phyloP scores from a whole-genome alignment of 2,329 filamentous ascomycete genomes.

The Microsporum audouinii region DNA sequence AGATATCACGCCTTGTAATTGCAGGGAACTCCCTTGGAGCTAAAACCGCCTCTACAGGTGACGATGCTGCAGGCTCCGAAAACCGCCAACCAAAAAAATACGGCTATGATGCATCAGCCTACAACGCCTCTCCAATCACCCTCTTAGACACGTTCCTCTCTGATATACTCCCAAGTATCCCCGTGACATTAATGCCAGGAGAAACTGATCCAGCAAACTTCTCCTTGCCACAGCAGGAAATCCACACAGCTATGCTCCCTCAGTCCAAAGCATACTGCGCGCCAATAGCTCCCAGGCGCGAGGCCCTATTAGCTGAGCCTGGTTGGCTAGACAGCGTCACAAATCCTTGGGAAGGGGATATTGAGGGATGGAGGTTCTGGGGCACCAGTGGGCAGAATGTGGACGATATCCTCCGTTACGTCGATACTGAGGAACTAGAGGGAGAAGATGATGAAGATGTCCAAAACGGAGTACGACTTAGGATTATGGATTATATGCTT shows the following conservation, averaged over 20 bases:
- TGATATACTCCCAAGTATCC: conserved; percentile 70
- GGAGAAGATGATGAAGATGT: conserved; percentile 22
- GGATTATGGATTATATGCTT: conserved; percentile 90
- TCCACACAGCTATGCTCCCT: conserved; percentile 87
- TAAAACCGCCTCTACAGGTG: conserved; percentile 21
- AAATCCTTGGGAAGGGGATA: conserved; percentile 83
- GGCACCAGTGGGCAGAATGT: conserved; percentile 87
- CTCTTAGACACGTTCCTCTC: conserved; percentile 75
- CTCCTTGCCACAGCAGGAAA: conserved; percentile 80
- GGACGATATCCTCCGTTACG: conserved; percentile 86
- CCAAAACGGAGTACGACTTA: conserved; percentile 57
- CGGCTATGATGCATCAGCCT: conserved; percentile 79
- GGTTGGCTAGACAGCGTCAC: conserved; percentile 83
- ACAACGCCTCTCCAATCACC: conserved; percentile 75
- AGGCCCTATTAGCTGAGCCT: conserved; percentile 31
- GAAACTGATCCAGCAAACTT: conserved; percentile 76
- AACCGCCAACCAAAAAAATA: conserved; percentile 63
- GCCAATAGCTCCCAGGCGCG: conserved; percentile 24
- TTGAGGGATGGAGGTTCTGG: conserved; percentile 80
- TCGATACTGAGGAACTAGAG: conserved; percentile 40
- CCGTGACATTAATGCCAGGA: conserved; percentile 80
- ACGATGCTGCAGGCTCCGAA: conserved; percentile 16
- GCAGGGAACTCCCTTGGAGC: conserved; percentile 73
- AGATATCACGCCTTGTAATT: conserved; percentile 76
- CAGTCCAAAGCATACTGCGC: conserved; percentile 55